Evolutionary conservation across 129 eudicot species (phyloP).

Genomic region (Daucus carota): DH1_v3.0 NC_030389.2:25746501-25747000

Average conservation of each 20-base stretch:
- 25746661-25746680: neutral
- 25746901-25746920: neutral
- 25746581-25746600: too few species aligned
- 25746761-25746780: constrained; percentile 3
- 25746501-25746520: too few species aligned
- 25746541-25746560: too few species aligned
- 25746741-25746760: neutral
- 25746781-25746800: constrained; percentile 3
- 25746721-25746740: neutral
- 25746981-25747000: constrained; percentile 4
- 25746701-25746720: neutral
- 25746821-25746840: neutral
- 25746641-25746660: neutral
- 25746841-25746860: neutral
- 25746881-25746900: constrained; percentile 3
- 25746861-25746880: neutral
- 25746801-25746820: neutral
- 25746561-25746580: too few species aligned
- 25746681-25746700: neutral
- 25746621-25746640: neutral
- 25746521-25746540: too few species aligned
- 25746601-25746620: neutral
- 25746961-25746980: neutral
- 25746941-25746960: neutral
- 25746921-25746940: neutral